phyloP scores from a whole-genome alignment of 768 basidiomycete species.

The Roridomyces roridus region DNA sequence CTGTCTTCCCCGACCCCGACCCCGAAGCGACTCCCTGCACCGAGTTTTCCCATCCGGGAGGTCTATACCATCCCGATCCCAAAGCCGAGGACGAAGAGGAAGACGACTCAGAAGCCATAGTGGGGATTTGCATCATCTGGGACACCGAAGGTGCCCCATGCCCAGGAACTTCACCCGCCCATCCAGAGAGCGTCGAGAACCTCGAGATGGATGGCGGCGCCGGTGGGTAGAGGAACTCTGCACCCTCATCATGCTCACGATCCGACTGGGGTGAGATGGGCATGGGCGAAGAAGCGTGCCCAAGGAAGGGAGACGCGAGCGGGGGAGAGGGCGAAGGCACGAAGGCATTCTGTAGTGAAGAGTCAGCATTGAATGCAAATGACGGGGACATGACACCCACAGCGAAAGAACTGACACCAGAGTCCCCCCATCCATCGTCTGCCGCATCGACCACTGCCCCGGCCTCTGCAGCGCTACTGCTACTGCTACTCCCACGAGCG shows the following conservation, averaged over 20 bases:
- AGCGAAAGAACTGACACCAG: constrained; percentile 28
- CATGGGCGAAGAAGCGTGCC: too few species aligned
- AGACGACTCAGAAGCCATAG: neutral
- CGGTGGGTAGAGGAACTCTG: constrained; percentile 7
- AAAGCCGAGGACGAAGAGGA: neutral
- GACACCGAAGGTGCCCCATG: neutral
- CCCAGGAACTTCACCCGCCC: constrained; percentile 39
- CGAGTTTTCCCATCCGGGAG: constrained; percentile 20
- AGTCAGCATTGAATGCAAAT: neutral
- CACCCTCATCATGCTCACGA: neutral
- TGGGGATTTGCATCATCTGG: neutral
- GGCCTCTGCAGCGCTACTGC: neutral
- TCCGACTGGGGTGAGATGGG: constrained; percentile 3
- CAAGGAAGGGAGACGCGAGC: constrained; percentile 2
- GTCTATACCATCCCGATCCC: constrained; percentile 16
- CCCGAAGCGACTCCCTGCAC: constrained; percentile 1
- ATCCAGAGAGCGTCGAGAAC: constrained; percentile 45
- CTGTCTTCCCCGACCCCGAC: too few species aligned
- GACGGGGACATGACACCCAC: neutral
- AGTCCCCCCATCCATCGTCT: constrained; percentile 36
- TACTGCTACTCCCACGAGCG: neutral
- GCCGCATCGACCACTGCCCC: neutral
- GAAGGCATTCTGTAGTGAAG: neutral
- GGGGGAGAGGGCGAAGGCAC: constrained; percentile 13
- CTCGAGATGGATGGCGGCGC: constrained; percentile 32